These are phyloP conservation scores for Silene conica DNA, from an alignment of 148 eudicot genomes.

Conservation along the genomic window DNA sequence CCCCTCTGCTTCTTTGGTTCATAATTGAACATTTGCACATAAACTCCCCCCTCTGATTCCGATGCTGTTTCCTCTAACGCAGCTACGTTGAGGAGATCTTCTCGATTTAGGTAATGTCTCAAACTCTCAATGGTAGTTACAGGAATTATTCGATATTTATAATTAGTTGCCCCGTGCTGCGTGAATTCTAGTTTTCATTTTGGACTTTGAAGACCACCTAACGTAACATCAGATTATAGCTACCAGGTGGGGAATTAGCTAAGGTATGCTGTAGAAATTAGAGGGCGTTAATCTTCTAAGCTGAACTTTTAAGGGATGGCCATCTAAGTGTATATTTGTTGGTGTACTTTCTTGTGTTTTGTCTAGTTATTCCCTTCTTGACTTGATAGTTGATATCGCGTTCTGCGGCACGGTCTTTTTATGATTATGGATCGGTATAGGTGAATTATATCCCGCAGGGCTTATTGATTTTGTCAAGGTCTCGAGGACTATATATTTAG, in stretches of 20 bases:
- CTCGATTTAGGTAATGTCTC: slow-evolving; percentile 24
- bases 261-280: slow-evolving; percentile 3
- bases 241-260: background rate
- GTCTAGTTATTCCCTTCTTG: background rate
- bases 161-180: background rate
- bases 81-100: slow-evolving; percentile 30
- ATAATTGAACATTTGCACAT: no score
- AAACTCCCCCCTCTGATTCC: no score
- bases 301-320: background rate
- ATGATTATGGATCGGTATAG: no score
- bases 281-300: background rate
- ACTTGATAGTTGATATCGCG: slow-evolving; percentile 18
- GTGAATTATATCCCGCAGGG: no score
- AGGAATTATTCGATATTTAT: background rate
- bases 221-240: background rate
- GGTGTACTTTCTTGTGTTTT: background rate
- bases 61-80: slow-evolving; percentile 28
- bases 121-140: background rate
- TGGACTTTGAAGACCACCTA: background rate
- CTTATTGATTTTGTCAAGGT: no score
- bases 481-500: no score
- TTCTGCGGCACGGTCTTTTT: no score
- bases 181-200: slow-evolving; percentile 9
- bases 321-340: slow-evolving; percentile 8
- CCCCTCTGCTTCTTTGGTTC: no score